A percentile compares a stretch with the other conserved stretches of the same genome.
Evolutionary conservation across 345 rosid genomes (phyloP).

Genomic region (Orychophragmus violaceus): DNA sequence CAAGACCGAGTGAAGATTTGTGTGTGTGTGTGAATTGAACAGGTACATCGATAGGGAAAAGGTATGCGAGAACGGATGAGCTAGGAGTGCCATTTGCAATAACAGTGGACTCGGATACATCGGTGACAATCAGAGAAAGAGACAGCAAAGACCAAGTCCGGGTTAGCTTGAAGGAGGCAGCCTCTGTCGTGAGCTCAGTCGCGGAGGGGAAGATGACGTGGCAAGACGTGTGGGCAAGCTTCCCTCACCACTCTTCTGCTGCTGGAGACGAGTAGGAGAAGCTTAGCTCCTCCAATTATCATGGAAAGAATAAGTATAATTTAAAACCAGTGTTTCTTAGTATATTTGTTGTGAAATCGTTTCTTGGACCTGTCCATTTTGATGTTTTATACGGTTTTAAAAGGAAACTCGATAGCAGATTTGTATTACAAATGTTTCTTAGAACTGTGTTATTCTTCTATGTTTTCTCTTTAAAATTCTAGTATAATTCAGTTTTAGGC

Average conservation of each 20-base stretch:
- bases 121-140: slow-evolving; percentile 84
- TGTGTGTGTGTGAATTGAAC: slow-evolving; percentile 3
- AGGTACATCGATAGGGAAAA: slow-evolving; percentile 92
- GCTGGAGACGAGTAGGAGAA: slow-evolving; percentile 38
- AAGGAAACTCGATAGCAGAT: not conserved
- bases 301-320: not conserved
- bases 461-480: no score
- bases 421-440: no score
- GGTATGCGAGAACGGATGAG: slow-evolving; percentile 94
- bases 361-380: not conserved
- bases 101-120: slow-evolving; percentile 66
- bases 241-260: slow-evolving; percentile 66
- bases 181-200: slow-evolving; percentile 59
- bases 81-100: slow-evolving; percentile 95
- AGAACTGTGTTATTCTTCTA: no score
- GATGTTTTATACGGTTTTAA: no score
- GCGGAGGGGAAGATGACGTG: slow-evolving; percentile 65
- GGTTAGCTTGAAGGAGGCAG: slow-evolving; percentile 58
- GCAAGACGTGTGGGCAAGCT: slow-evolving; percentile 68
- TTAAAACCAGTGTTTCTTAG: not conserved
- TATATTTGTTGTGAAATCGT: slow-evolving; percentile 3
- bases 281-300: slow-evolving; percentile 3
- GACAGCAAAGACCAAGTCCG: slow-evolving; percentile 94
- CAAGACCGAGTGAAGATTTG: not conserved
- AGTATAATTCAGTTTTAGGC: no score